Evolutionary conservation across 768 basidiomycete species (phyloP), one percentile per base, ranked within the genome.

Genomic region (Plicaturopsis crispa): DNA sequence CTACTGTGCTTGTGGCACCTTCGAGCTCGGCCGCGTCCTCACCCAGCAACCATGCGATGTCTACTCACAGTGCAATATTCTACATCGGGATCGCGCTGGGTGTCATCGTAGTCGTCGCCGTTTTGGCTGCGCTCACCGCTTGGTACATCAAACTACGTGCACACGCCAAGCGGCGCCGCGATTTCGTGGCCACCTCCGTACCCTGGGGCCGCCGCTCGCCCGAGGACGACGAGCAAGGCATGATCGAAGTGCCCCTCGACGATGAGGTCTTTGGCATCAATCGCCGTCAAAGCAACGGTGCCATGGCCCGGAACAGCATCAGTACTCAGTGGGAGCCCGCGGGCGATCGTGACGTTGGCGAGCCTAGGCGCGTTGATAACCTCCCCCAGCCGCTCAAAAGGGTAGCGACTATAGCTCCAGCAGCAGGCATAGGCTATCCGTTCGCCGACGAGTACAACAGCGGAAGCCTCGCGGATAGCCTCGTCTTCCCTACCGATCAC

Each of bases 61-160:
- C n/a, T n/a, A n/a, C n/a, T n/a, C n/a, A n/a, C n/a, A n/a, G n/a
- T n/a, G n/a, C 69, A 1, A 65, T 69, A 26, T 66, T 74, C 48
- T 77, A 77, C 45, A 48, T 73, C 4, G 72, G 62, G 17, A 62
- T 78, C 37, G 59, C 62, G 13, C 56, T 78, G 3, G 75, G 69
- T 22, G 54, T 55, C 0, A 62, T 80, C 42, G 60, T 64, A 12
- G 59, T 65, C 24, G 44, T 74, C 35, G 68, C 70, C 5, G 61
- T 64, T 36, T 28, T 75, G 23, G 52, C 67, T 11, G 66, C 72
- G 26, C 45, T 76, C 14, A 48, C 73, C 22, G 67, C 72, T 1
- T 75, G 68, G 67, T 62, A 59, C 42, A 51, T 78, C 40, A 66
- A 73, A 24, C 48, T 65, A 5, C 62, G 66, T 36, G 40, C 56